Percentiles rank a stretch among this genome's conserved stretches.
Conservation (phyloP, 2,329 filamentous ascomycete genomes). For the Xylariaceae sp. region DNA sequence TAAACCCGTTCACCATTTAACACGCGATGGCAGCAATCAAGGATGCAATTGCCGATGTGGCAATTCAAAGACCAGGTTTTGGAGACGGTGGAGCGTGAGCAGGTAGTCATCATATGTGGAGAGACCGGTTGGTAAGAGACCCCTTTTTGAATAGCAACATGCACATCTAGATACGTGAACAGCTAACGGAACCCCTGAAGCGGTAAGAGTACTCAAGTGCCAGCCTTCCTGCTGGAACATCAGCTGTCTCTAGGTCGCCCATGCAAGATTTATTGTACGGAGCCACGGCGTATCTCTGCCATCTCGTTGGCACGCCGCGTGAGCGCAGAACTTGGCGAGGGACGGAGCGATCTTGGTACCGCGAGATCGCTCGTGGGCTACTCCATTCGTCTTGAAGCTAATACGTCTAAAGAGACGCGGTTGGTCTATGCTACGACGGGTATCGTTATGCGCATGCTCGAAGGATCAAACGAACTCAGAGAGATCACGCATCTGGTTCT, state of each 20-base stretch:
- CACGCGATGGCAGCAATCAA: conserved; percentile 41
- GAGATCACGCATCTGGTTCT: conserved; percentile 92
- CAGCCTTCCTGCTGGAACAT: conserved; percentile 85
- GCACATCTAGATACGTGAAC: background rate
- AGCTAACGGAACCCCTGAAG: conserved; percentile 32
- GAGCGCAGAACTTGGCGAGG: conserved; percentile 89
- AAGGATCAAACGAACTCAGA: conserved; percentile 76
- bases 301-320: conserved; percentile 90
- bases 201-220: conserved; percentile 97
- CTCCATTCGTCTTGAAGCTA: conserved; percentile 87
- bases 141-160: background rate
- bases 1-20: conserved; percentile 4
- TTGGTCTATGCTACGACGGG: conserved; percentile 85
- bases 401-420: conserved; percentile 72
- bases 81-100: conserved; percentile 68
- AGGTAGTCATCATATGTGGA: conserved; percentile 89
- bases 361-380: conserved; percentile 83
- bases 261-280: conserved; percentile 93
- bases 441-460: conserved; percentile 97
- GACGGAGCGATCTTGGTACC: conserved; percentile 74
- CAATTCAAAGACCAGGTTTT: conserved; percentile 74
- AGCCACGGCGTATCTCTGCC: conserved; percentile 91
- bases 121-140: conserved; percentile 74
- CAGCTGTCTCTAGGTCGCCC: conserved; percentile 72
- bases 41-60: conserved; percentile 86